Base-by-base conservation (phyloP, 2,329 filamentous ascomycete species). In the Apiospora koreana region DNA sequence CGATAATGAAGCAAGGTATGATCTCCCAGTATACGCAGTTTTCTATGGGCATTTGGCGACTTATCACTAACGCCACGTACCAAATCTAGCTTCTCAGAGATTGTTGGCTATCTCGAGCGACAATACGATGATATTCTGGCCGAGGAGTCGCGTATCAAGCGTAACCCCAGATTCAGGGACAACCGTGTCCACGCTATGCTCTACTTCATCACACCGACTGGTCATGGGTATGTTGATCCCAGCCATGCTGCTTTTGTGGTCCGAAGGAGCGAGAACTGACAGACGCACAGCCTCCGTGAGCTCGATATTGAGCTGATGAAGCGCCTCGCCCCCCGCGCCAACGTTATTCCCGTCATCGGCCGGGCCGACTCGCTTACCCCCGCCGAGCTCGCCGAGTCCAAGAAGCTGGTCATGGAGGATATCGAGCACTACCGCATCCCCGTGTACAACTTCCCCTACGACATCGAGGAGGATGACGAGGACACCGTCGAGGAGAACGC, bases 371-470 rank as follows among this genome's bases (percentile, higher is more conserved):
- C 96, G 28, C 92, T 99, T 73, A 99, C 96, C 70, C 96, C 96
- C 48, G 92, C 94, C 76, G 96, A 99, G 86, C 89, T 99, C 74
- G 96, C 96, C 76, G 96, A 99, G 85, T 98, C 95, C 76, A 99
- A 99, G 91, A 99, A 98, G 89, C 90, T 99, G 73, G 95, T 99
- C 80, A 99, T 99, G 96, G 96, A 99, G 87, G 96, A 99, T 81
- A 99, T 99, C 77, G 96, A 99, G 86, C 96, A 99, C 85, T 99
- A 99, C 87, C 93, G 96, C 81, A 99, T 99, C 77, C 96, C 96
- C 65, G 95, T 99, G 75, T 99, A 99, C 90, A 99, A 99, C 89
- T 99, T 99, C 88, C 96, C 96, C 67, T 99, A 99, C 86, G 96
- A 99, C 78, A 97, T 99, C 72, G 96, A 99, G 84, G 96, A 99